These are phyloP conservation scores for Tausonia pullulans DNA, from an alignment of 1,284 basidiomycete species.

Conservation along the genomic window DNA sequence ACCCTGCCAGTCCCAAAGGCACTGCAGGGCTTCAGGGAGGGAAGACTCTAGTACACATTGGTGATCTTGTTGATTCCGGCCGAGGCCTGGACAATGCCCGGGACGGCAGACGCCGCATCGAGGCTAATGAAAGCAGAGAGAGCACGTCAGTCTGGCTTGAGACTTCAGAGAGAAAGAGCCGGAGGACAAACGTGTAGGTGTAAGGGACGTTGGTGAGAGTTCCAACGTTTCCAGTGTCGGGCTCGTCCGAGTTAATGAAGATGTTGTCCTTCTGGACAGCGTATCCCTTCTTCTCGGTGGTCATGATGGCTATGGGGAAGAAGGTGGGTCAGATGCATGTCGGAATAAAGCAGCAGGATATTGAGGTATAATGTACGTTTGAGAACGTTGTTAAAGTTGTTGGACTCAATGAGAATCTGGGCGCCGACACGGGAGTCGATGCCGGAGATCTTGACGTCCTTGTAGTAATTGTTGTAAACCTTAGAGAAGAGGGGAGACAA, in stretches of 20 bases:
- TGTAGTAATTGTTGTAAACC: conserved; percentile 24
- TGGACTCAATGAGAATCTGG: conserved; percentile 24
- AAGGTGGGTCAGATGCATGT: too few species aligned
- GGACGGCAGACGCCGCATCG: too few species aligned
- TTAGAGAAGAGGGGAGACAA: too few species aligned
- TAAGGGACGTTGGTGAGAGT: conserved; percentile 22
- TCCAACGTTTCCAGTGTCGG: conserved; percentile 18
- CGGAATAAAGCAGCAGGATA: too few species aligned
- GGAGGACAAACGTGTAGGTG: conserved; percentile 6
- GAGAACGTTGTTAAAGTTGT: conserved; percentile 21
- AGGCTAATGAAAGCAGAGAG: too few species aligned
- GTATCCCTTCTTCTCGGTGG: neutral
- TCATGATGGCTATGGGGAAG: neutral
- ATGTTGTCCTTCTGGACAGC: conserved; percentile 23
- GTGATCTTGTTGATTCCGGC: too few species aligned
- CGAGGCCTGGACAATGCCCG: too few species aligned
- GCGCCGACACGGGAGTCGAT: conserved; percentile 26
- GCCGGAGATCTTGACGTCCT: conserved; percentile 20
- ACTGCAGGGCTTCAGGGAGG: too few species aligned
- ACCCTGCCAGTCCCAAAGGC: too few species aligned
- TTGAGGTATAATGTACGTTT: neutral
- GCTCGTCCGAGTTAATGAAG: conserved; percentile 22
- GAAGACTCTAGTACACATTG: too few species aligned
- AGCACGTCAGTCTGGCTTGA: too few species aligned
- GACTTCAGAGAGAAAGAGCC: too few species aligned